phyloP scores from a whole-genome alignment of 208 protist genomes.

The Naegleria lovaniensis region DNA sequence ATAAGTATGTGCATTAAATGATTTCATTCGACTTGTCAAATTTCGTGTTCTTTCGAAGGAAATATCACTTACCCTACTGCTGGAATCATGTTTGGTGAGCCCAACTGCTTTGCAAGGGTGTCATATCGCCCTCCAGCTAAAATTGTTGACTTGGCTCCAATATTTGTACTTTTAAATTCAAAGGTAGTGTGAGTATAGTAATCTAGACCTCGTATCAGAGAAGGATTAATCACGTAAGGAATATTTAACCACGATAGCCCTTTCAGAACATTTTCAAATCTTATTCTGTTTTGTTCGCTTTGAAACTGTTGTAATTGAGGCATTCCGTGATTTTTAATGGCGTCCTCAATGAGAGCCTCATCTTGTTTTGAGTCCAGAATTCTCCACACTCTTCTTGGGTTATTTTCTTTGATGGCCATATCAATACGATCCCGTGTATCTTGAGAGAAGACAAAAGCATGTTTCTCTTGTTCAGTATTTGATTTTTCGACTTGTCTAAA shows the following conservation, averaged over 20 bases:
- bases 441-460: neutral
- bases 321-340: slow-evolving; percentile 26
- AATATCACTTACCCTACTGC: neutral
- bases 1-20: no score
- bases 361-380: slow-evolving; percentile 50
- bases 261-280: slow-evolving; percentile 35
- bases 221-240: slow-evolving; percentile 39
- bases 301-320: slow-evolving; percentile 40
- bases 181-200: slow-evolving; percentile 56
- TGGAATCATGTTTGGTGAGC: neutral
- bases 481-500: neutral
- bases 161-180: slow-evolving; percentile 34
- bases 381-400: slow-evolving; percentile 36
- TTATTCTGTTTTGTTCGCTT: slow-evolving; percentile 22
- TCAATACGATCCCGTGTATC: slow-evolving; percentile 17
- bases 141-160: neutral
- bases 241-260: slow-evolving; percentile 28
- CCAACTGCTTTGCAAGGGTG: neutral
- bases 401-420: neutral
- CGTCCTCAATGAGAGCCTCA: slow-evolving; percentile 25
- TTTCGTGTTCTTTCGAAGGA: no score
- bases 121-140: slow-evolving; percentile 41
- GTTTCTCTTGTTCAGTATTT: neutral
- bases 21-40: no score
- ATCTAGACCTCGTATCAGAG: slow-evolving; percentile 47